Conservation (phyloP, 2,329 filamentous ascomycete species). For the Bipolaris sorokiniana region DNA sequence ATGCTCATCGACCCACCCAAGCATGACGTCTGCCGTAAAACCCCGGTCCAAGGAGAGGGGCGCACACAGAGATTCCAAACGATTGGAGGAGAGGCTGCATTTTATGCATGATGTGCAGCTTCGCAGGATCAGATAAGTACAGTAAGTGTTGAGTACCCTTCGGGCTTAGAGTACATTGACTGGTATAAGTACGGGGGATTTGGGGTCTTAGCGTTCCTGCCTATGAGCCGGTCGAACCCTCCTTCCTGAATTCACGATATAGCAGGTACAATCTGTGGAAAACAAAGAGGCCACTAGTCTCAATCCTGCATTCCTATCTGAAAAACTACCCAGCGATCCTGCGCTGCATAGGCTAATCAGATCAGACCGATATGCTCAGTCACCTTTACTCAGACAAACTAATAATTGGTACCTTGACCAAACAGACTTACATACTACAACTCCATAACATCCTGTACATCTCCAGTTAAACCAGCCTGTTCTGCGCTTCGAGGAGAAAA, state of each 20-base stretch:
- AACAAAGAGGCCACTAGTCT: neutral
- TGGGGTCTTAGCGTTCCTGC: neutral
- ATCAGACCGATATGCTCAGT: neutral
- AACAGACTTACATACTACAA: slow-evolving; percentile 20
- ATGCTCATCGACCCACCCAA: slow-evolving; percentile 19
- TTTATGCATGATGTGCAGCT: neutral
- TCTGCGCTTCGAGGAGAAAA: slow-evolving; percentile 58
- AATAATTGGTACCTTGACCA: neutral
- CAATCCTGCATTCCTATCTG: neutral
- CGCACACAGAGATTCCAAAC: neutral
- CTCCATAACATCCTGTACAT: slow-evolving; percentile 35
- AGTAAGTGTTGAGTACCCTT: neutral
- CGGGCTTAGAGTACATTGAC: neutral
- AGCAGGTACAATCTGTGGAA: neutral
- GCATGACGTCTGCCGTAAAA: slow-evolving; percentile 24
- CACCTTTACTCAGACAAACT: neutral
- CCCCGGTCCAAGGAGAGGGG: slow-evolving; percentile 14
- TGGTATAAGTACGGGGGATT: neutral
- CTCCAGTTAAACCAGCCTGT: slow-evolving; percentile 14
- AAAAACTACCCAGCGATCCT: neutral
- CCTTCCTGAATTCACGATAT: neutral
- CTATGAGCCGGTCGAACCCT: neutral
- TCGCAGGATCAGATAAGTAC: neutral
- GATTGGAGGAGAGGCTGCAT: neutral
- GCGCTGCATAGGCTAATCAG: neutral